Evolutionary conservation across 1,284 basidiomycete genomes (phyloP), one percentile per base, ranked within the genome.

Genomic region (Tilletia setariae): DNA sequence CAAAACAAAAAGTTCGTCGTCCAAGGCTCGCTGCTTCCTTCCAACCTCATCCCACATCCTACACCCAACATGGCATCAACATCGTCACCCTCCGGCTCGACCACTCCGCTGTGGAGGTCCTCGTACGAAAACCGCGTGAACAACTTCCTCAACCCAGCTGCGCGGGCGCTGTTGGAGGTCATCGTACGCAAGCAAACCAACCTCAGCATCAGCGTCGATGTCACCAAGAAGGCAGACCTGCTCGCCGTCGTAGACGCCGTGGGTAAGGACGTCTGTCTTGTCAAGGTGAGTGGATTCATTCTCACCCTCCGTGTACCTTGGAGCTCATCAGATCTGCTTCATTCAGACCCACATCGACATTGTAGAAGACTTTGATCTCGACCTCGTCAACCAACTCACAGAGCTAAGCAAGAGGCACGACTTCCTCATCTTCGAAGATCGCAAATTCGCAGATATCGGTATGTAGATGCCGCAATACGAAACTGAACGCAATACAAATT

Each of bases 371-470:
- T 98, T 95, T 80, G 89, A 93, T 47, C 84, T 85, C 21, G 87
- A 87, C 16, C 84, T 98, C 56, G 88, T 95, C 67, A 84, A 88
- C 40, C 85, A 88, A 70, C 86, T 99, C 51, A 86, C 89, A 69
- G 85, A 85, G 61, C 87, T 98, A 13, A 90, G 90, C 79, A 81
- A 85, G 63, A 90, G 91, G 83, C 89, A 96, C 76, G 92, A 98
- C 79, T 98, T 98, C 84, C 84, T 97, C 68, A 95, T 98, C 80
- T 99, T 98, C 76, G 95, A 98, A 84, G 96, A 99, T 85, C 87
- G 96, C 75, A 99, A 99, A 84, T 99, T 99, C 80, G 96, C 96
- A 25, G 96, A 99, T 84, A 98, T 99, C 72, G 95, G 94, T 93
- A 23, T 68, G 81, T 70, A 1, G 40, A 21, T 19, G 1, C 40